Base-by-base conservation (phyloP, 139 green algal genomes). In the Coelastrella sp. region DNA sequence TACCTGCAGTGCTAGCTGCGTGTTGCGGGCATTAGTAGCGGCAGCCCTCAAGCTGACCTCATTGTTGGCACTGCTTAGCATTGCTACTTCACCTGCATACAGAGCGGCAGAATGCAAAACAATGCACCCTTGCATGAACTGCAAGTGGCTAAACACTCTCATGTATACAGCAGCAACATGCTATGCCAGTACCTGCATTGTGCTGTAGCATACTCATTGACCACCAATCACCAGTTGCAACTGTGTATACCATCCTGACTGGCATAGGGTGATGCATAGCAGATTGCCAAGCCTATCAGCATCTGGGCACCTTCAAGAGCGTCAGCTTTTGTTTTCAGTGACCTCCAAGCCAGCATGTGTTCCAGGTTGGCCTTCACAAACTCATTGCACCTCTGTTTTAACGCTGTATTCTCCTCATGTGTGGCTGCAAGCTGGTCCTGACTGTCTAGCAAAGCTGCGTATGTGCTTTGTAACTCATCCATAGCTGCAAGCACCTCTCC, bases 281-380 rank as follows among this genome's bases (percentile, higher is more conserved):
- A 49, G 35, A 49, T 49, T 49, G 35, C 35, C 35, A 49, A 49
- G 97, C 22, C 35, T 49, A 49, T 49, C 35, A 49, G 35, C 91
- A n/a, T n/a, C n/a, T n/a, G n/a, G n/a, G n/a, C n/a, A 98, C 87
- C 70, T 90, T 3, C 93, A 96, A 88, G 97, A 98, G 87, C 87
- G 91, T 82, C 95, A 98, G 93, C 93, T 98, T 74, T 96, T 97
- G 27, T 94, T 97, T 93, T 98, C 96, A 91, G 96, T 95, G 11
- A 91, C 98, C 25, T 94, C 94, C 84, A 97, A 97, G 89, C 97
- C 96, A 89, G 96, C 98, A 91, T 83, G 70, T 88, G 88, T 25
- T 88, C 88, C 12, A 91, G 72, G 70, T 91, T 83, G 17, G 78
- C 25, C 66, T 59, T 79, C 19, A 91, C 87, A 73, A 91, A 87